Conservation (phyloP, 257 asterid species). For the Apocynum venetum region DNA sequence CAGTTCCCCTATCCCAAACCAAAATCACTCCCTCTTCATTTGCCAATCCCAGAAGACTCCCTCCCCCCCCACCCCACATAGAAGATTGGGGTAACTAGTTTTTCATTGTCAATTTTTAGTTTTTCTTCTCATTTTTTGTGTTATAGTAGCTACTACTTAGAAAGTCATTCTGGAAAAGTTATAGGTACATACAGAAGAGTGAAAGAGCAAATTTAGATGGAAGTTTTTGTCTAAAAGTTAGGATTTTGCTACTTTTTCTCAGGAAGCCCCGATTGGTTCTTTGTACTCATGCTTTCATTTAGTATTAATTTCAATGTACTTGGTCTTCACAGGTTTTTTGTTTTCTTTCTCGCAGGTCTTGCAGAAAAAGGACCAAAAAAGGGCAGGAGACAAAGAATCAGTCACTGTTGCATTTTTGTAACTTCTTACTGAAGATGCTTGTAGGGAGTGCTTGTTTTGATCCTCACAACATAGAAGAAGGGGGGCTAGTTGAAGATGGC, state of each 20-base stretch:
- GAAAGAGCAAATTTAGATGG: background rate
- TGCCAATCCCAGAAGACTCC: constrained; percentile 17
- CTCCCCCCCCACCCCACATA: background rate
- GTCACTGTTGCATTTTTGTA: background rate
- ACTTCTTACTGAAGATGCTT: constrained; percentile 37
- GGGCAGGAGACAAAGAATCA: constrained; percentile 24
- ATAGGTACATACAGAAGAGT: background rate
- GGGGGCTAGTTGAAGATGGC: constrained; percentile 42
- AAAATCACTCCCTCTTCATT: constrained; percentile 30
- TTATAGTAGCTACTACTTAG: background rate
- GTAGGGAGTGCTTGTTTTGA: constrained; percentile 50
- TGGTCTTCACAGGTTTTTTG: constrained; percentile 1
- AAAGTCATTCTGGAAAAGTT: background rate
- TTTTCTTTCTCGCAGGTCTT: constrained; percentile 20
- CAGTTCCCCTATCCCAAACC: constrained; percentile 52
- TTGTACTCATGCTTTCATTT: constrained; percentile 5
- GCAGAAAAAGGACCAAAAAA: constrained; percentile 17
- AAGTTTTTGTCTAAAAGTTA: background rate
- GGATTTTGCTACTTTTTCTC: constrained; percentile 1
- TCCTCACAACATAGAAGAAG: constrained; percentile 37
- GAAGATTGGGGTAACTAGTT: background rate
- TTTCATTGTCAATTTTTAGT: background rate
- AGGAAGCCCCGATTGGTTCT: constrained; percentile 1
- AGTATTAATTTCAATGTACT: constrained; percentile 1
- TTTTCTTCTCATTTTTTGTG: background rate